Conservation (phyloP, 1,139 yeast species). For the Hemisphaericaspora lyxosophila region DNA sequence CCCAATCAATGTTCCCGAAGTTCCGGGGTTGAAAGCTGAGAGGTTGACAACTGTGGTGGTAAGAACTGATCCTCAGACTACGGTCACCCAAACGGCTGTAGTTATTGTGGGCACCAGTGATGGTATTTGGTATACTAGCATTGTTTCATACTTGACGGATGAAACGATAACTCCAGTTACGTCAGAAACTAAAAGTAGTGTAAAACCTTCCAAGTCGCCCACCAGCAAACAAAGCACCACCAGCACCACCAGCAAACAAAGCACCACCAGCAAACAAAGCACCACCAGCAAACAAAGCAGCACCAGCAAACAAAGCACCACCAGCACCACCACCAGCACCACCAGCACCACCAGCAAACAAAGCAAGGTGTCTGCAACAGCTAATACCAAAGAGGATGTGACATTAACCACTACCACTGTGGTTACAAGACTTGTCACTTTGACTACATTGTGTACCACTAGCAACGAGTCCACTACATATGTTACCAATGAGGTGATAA, state of each 20-base stretch:
- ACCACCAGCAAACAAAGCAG: background rate
- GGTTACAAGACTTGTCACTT: too few species aligned
- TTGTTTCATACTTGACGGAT: background rate
- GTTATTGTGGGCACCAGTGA: background rate
- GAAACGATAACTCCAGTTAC: background rate
- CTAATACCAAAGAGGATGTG: too few species aligned
- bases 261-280: background rate
- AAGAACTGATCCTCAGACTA: background rate
- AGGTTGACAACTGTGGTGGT: background rate
- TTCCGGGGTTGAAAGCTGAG: background rate
- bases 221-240: background rate
- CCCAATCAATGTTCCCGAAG: background rate
- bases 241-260: background rate
- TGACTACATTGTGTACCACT: too few species aligned
- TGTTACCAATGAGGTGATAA: too few species aligned
- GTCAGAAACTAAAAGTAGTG: background rate
- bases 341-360: too few species aligned
- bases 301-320: background rate
- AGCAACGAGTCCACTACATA: too few species aligned
- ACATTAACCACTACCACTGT: too few species aligned
- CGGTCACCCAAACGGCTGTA: background rate
- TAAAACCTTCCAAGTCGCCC: background rate
- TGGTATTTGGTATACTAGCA: background rate
- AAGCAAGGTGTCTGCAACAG: too few species aligned
- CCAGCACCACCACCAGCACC: too few species aligned